Evolutionary conservation across 306 rosid species (phyloP), one percentile per base, ranked within the genome.

Genomic region (Arachis hypogaea): DNA sequence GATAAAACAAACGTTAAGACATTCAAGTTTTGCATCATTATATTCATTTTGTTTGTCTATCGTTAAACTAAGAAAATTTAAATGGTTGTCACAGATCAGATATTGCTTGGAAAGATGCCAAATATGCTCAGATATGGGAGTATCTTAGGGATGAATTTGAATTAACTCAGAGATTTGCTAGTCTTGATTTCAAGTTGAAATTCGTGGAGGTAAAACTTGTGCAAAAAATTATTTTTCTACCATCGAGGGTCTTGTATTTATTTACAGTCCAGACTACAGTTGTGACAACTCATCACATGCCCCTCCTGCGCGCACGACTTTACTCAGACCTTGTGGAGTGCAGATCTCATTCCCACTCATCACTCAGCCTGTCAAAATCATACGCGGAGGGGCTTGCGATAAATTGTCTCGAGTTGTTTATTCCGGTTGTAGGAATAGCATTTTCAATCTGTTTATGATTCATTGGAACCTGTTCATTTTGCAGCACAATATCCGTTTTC

Each of bases 61-160:
- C 12, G 75, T 36, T 28, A 14, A 51, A 57, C 46, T 65, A 4
- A 3, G 29, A 76, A 50, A 49, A 41, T 60, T 11, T 70, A 42
- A 41, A 74, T 72, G 50, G 41, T 57, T 81, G 75, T 69, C 71
- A 18, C 96, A 92, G 99, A 78, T 95, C 98, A 10, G 99, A 95
- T 50, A 95, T 95, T 70, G 99, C 99, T 41, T 95, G 99, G 99
- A 95, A 95, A 81, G 93, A 95, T 86, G 99, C 99, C 66, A 95
- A 95, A 83, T 95, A 88, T 85, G 96, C 98, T 77, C 98, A 95
- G 86, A 95, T 95, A 83, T 95, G 98, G 99, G 99, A 95, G 79
- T 95, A 85, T 80, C 99, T 95, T 41, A 86, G 96, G 55, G 99
- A 90, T 52, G 99, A 95, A 84, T 95, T 92, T 73, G 99, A 95